A percentile compares a stretch with the other conserved stretches of the same genome.
Conservation (phyloP, 305 asterid species). For the Galium porrigens region DNA sequence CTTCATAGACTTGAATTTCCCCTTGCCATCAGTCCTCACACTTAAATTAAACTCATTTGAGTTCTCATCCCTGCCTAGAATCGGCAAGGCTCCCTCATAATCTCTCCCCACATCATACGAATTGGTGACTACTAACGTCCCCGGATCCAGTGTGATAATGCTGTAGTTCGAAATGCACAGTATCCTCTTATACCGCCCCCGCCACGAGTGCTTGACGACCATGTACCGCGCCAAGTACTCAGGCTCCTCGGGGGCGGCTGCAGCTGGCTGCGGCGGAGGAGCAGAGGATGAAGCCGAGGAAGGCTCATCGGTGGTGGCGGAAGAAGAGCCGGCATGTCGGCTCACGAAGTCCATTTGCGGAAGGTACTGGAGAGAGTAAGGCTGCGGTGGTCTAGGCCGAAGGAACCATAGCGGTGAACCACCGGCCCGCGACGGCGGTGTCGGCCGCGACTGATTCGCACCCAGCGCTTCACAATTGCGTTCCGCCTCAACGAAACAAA, state of each 20-base stretch:
- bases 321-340: constrained; percentile 34
- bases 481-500: constrained; percentile 5
- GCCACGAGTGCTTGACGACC: constrained; percentile 94
- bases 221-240: constrained; percentile 75
- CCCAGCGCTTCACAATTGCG: constrained; percentile 74
- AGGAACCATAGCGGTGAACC: constrained; percentile 68
- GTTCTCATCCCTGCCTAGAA: constrained; percentile 66
- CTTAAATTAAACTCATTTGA: constrained; percentile 65
- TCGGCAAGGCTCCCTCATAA: constrained; percentile 75
- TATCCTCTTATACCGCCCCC: constrained; percentile 89
- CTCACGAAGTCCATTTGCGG: constrained; percentile 79
- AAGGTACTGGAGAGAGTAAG: constrained; percentile 66
- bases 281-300: constrained; percentile 18
- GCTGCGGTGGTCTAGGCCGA: constrained; percentile 54
- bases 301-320: constrained; percentile 18
- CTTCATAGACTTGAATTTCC: constrained; percentile 75
- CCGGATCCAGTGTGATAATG: constrained; percentile 76
- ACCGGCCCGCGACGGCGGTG: constrained; percentile 77
- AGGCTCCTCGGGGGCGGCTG: constrained; percentile 52
- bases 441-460: constrained; percentile 95
- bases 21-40: constrained; percentile 87
- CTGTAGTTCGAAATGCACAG: constrained; percentile 54
- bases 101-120: constrained; percentile 70
- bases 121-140: constrained; percentile 63
- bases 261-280: constrained; percentile 25